Percentiles rank a stretch among this genome's conserved stretches.
Evolutionary conservation across 129 eudicot species (phyloP).

Genomic region (Flaveria robusta): DNA sequence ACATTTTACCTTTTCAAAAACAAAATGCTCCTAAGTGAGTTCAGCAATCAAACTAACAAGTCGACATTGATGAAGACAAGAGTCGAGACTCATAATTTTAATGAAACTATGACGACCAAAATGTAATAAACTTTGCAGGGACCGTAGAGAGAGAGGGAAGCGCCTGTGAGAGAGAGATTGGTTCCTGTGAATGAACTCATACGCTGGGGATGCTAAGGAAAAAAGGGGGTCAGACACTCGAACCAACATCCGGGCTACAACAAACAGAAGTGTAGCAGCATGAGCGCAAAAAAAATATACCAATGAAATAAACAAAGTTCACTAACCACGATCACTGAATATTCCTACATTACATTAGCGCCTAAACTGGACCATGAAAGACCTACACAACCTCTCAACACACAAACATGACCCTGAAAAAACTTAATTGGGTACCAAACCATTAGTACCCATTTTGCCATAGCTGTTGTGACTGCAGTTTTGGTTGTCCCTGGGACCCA

Average conservation of each 20-base stretch:
- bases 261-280: conserved; percentile 5
- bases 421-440: conserved; percentile 35
- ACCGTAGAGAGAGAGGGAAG: too few species aligned
- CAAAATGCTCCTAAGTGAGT: not conserved
- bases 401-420: conserved; percentile 60
- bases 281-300: conserved; percentile 18
- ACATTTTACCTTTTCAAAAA: too few species aligned
- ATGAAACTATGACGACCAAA: too few species aligned
- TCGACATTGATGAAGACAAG: too few species aligned
- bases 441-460: conserved; percentile 86
- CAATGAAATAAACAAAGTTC: conserved; percentile 26
- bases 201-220: not conserved
- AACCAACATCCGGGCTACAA: conserved; percentile 21
- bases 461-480: conserved; percentile 75
- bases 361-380: conserved; percentile 33
- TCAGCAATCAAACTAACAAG: not conserved
- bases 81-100: too few species aligned
- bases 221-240: conserved; percentile 32
- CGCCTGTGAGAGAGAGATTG: too few species aligned
- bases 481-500: conserved; percentile 75
- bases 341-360: conserved; percentile 58
- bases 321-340: conserved; percentile 30
- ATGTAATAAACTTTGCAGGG: too few species aligned
- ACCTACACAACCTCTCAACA: conserved; percentile 54
- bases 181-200: too few species aligned